Percentiles rank a stretch among this genome's conserved stretches.
phyloP scores from a whole-genome alignment of 2,329 filamentous ascomycete species.

The Sclerotinia borealis region DNA sequence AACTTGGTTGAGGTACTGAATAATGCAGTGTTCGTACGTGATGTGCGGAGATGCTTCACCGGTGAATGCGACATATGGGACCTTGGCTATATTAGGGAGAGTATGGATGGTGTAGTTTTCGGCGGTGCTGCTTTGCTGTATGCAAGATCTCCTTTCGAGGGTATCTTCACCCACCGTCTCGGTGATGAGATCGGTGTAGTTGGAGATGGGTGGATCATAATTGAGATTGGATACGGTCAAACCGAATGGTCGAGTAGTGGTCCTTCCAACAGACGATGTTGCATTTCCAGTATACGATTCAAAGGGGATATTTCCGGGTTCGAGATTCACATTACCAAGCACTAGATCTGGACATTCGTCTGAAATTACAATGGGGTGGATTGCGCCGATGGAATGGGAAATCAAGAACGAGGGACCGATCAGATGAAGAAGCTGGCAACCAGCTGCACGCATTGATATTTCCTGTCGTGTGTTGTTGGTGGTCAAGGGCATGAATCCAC shows the following conservation, averaged over 20 bases:
- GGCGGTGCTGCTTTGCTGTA: constrained; percentile 4
- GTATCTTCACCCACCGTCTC: constrained; percentile 22
- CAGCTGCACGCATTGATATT: constrained; percentile 27
- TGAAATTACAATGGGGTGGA: constrained; percentile 22
- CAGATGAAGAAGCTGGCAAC: constrained; percentile 30
- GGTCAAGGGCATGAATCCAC: constrained; percentile 29
- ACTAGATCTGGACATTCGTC: constrained; percentile 30
- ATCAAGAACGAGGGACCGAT: constrained; percentile 31
- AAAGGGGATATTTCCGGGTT: constrained; percentile 29
- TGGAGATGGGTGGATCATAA: constrained; percentile 21
- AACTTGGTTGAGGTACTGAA: constrained; percentile 23
- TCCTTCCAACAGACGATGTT: constrained; percentile 18
- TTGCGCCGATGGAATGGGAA: constrained; percentile 31
- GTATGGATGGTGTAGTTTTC: constrained; percentile 6
- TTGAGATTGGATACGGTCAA: constrained; percentile 22
- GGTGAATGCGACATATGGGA: constrained; percentile 31
- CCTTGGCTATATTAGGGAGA: constrained; percentile 25
- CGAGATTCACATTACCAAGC: constrained; percentile 28
- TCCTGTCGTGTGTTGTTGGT: constrained; percentile 29
- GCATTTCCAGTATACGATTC: constrained; percentile 16
- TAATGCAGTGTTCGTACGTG: constrained; percentile 32
- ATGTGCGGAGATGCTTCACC: constrained; percentile 31
- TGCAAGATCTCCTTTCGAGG: constrained; percentile 21
- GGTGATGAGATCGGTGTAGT: constrained; percentile 18
- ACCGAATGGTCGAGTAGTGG: constrained; percentile 19